Evolutionary conservation across 495 filamentous ascomycete genomes (phyloP).

Genomic region (Copromyces sp.): DNA sequence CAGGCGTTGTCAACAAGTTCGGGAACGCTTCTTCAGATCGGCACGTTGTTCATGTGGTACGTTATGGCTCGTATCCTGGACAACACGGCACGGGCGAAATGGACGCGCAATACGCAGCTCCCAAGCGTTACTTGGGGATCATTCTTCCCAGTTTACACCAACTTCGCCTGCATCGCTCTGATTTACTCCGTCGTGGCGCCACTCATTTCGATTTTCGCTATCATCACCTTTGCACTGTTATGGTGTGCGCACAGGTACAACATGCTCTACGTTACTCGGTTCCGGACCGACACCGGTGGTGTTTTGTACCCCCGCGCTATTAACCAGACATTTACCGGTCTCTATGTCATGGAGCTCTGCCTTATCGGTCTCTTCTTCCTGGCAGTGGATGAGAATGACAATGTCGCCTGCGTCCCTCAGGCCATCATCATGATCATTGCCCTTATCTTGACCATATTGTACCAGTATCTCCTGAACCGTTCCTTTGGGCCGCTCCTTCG

Average conservation of each 20-base stretch:
- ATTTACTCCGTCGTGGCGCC: slow-evolving; percentile 89
- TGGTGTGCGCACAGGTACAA: slow-evolving; percentile 97
- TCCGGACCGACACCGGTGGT: slow-evolving; percentile 84
- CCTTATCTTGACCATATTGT: slow-evolving; percentile 60
- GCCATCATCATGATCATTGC: slow-evolving; percentile 83
- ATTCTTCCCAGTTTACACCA: slow-evolving; percentile 93
- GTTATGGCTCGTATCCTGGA: slow-evolving; percentile 69
- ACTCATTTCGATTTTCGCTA: slow-evolving; percentile 84
- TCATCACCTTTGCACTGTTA: slow-evolving; percentile 87
- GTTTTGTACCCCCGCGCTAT: slow-evolving; percentile 86
- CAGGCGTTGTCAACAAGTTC: slow-evolving; percentile 87
- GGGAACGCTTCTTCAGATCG: slow-evolving; percentile 79
- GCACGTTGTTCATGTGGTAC: slow-evolving; percentile 68
- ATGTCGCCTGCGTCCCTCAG: slow-evolving; percentile 63
- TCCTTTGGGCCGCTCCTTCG: slow-evolving; percentile 78
- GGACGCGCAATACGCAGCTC: slow-evolving; percentile 70
- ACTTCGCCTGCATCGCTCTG: slow-evolving; percentile 85
- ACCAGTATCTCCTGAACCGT: slow-evolving; percentile 71
- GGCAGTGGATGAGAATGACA: slow-evolving; percentile 49
- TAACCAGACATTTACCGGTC: slow-evolving; percentile 89
- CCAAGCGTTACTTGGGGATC: slow-evolving; percentile 80
- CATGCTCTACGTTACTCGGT: slow-evolving; percentile 90
- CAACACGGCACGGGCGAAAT: slow-evolving; percentile 81
- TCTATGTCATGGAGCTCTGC: slow-evolving; percentile 92
- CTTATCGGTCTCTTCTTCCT: slow-evolving; percentile 89